Evolutionary conservation across 2,329 filamentous ascomycete genomes (phyloP).

Genomic region (Alternaria sp.): DNA sequence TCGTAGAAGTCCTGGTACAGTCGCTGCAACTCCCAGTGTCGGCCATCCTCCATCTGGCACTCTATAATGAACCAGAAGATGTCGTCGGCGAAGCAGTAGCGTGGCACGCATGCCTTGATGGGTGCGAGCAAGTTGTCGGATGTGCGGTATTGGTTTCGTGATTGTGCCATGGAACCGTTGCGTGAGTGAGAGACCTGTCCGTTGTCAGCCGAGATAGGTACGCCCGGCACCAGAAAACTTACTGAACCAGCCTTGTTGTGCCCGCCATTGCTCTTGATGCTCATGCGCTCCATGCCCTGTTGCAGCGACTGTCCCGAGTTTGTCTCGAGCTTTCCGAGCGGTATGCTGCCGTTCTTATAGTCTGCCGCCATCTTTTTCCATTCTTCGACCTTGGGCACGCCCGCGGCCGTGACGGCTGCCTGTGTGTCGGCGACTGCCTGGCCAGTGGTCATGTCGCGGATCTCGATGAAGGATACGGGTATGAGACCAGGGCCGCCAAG

Average conservation of each 20-base stretch:
- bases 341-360: conserved; percentile 99
- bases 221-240: conserved; percentile 27
- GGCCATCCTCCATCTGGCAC: conserved; percentile 85
- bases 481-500: conserved; percentile 96
- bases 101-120: conserved; percentile 82
- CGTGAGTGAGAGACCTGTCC: conserved; percentile 45
- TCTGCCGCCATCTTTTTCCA: conserved; percentile 99
- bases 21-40: conserved; percentile 89
- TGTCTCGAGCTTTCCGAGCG: conserved; percentile 84
- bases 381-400: conserved; percentile 93
- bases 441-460: conserved; percentile 90
- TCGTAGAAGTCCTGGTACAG: conserved; percentile 99
- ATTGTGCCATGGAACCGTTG: conserved; percentile 49
- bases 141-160: conserved; percentile 50
- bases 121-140: conserved; percentile 71
- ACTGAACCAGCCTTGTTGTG: conserved; percentile 42
- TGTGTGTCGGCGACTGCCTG: conserved; percentile 81
- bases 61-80: conserved; percentile 99
- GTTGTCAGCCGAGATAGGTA: conserved; percentile 20
- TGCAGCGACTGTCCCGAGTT: conserved; percentile 60
- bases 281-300: conserved; percentile 77
- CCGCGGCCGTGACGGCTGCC: conserved; percentile 85
- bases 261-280: conserved; percentile 59
- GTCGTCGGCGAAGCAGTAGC: conserved; percentile 95
- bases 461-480: conserved; percentile 95